phyloP scores from a whole-genome alignment of 306 rosid species.

The Vigna radiata region DNA sequence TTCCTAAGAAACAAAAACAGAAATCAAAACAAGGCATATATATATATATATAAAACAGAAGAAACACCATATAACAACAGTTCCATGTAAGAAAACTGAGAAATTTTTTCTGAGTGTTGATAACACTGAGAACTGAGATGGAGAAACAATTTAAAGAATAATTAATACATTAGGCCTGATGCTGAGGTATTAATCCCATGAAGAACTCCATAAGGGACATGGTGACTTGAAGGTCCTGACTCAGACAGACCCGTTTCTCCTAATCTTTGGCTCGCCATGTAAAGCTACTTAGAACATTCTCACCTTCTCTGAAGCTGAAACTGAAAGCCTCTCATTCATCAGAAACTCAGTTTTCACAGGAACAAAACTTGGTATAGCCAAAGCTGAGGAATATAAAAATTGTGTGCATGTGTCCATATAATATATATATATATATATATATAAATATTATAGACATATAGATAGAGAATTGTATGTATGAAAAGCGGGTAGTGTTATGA shows the following conservation, averaged over 20 bases:
- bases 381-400: constrained; percentile 42
- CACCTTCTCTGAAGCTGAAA: constrained; percentile 54
- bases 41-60: constrained; percentile 18
- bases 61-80: not conserved
- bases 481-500: constrained; percentile 35
- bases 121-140: constrained; percentile 26
- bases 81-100: too few relatives aligned
- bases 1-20: constrained; percentile 48
- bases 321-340: constrained; percentile 44
- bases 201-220: constrained; percentile 74
- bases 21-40: constrained; percentile 30
- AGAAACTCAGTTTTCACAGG: constrained; percentile 40
- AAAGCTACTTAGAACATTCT: constrained; percentile 56
- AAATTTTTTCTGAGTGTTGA: not conserved
- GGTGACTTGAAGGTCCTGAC: constrained; percentile 77
- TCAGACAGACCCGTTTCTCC: constrained; percentile 81
- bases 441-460: not conserved
- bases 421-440: not conserved
- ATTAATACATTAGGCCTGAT: constrained; percentile 72
- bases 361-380: constrained; percentile 32
- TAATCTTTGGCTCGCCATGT: constrained; percentile 84
- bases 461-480: constrained; percentile 6
- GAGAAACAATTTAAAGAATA: constrained; percentile 31
- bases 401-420: constrained; percentile 21
- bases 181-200: constrained; percentile 69